These are phyloP conservation scores for Claviceps maximensis DNA, from an alignment of 2,329 filamentous ascomycete genomes.

Conservation along the genomic window DNA sequence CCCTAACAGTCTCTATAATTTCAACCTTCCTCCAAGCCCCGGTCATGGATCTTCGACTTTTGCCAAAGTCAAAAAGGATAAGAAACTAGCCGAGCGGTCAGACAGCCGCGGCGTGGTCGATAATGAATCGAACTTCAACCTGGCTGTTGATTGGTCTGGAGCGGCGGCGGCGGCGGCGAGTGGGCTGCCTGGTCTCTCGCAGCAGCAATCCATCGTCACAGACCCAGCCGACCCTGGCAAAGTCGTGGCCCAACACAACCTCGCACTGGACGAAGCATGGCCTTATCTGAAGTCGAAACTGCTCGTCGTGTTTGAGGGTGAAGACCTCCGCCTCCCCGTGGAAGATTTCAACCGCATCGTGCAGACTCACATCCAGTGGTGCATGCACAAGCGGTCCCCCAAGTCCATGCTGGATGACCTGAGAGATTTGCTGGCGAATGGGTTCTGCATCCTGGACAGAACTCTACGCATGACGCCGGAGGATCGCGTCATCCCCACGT, in stretches of 20 bases:
- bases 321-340: conserved; percentile 64
- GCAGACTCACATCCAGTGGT: conserved; percentile 64
- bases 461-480: conserved; percentile 68
- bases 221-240: conserved; percentile 43
- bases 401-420: conserved; percentile 64
- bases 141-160: conserved; percentile 37
- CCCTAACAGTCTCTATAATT: conserved; percentile 66
- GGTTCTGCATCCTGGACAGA: conserved; percentile 76
- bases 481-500: conserved; percentile 73
- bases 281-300: conserved; percentile 65
- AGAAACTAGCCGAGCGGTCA: conserved; percentile 60
- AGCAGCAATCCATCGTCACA: conserved; percentile 29
- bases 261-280: conserved; percentile 70
- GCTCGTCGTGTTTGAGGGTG: conserved; percentile 67
- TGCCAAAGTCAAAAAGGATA: conserved; percentile 75
- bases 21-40: conserved; percentile 60
- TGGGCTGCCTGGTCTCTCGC: conserved; percentile 33
- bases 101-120: conserved; percentile 32
- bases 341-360: conserved; percentile 76
- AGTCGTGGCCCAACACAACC: conserved; percentile 49
- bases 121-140: conserved; percentile 32
- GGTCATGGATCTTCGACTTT: conserved; percentile 54
- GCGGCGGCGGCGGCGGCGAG: conserved; percentile 41
- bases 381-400: conserved; percentile 59
- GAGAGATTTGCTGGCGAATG: conserved; percentile 60